Evolutionary conservation across 2,329 filamentous ascomycete species (phyloP).

Genomic region (Daldinia sp.): DNA sequence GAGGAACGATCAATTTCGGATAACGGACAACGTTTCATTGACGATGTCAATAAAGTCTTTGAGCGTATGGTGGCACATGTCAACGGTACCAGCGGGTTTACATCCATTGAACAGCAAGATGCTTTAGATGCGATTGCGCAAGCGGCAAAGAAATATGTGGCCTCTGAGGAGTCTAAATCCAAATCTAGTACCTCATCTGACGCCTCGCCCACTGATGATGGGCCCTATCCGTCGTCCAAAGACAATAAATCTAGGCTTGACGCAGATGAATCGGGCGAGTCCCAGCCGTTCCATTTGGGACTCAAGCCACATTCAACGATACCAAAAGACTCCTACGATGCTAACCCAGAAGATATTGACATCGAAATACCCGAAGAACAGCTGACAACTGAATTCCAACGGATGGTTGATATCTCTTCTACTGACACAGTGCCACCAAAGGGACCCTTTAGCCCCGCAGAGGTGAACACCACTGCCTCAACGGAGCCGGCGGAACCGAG

Average conservation of each 20-base stretch:
- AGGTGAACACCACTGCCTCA: conserved; percentile 16
- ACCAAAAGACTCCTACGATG: conserved; percentile 43
- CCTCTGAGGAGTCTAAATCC: conserved; percentile 47
- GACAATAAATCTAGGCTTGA: not conserved
- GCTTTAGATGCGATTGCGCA: conserved; percentile 59
- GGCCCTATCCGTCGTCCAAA: conserved; percentile 8
- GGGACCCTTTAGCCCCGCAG: conserved; percentile 4
- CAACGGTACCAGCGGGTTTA: conserved; percentile 48
- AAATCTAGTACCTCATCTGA: not conserved
- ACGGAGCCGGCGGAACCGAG: not conserved
- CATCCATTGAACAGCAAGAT: conserved; percentile 52
- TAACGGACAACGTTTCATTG: conserved; percentile 48
- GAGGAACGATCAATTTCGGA: conserved; percentile 37
- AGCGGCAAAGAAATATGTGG: conserved; percentile 61
- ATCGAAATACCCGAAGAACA: conserved; percentile 55
- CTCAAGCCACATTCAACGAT: conserved; percentile 22
- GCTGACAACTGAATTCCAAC: conserved; percentile 43
- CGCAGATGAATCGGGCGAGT: conserved; percentile 8
- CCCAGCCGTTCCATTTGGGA: not conserved
- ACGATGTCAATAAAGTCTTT: conserved; percentile 52
- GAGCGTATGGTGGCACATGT: conserved; percentile 53
- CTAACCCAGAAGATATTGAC: conserved; percentile 59
- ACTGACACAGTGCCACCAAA: conserved; percentile 20
- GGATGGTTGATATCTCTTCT: conserved; percentile 22
- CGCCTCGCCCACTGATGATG: not conserved